Percentiles rank a stretch among this genome's conserved stretches.
Evolutionary conservation across 768 basidiomycete species (phyloP).

Genomic region (Myochromella boudieri): DNA sequence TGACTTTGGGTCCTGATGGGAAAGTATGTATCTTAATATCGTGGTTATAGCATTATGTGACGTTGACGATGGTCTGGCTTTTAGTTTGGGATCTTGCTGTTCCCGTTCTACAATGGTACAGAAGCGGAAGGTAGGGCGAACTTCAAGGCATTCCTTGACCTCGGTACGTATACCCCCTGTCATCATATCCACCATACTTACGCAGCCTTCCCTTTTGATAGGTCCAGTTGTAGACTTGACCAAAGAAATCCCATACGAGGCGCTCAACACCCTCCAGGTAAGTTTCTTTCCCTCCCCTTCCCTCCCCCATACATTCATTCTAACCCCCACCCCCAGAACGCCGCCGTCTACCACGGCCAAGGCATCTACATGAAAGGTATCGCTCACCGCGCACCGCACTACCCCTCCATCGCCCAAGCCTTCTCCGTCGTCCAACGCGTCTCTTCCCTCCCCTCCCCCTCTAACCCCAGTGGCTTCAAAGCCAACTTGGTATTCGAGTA

Average conservation of each 20-base stretch:
- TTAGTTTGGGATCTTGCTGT: slow-evolving; percentile 37
- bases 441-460: slow-evolving; percentile 25
- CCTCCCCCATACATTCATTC: not conserved
- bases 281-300: not conserved
- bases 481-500: slow-evolving; percentile 41
- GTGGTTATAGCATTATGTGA: not conserved
- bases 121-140: slow-evolving; percentile 45
- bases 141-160: slow-evolving; percentile 45
- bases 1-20: slow-evolving; percentile 37
- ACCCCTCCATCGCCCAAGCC: slow-evolving; percentile 25
- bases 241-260: slow-evolving; percentile 47
- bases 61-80: not conserved
- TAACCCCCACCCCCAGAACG: slow-evolving; percentile 31
- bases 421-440: slow-evolving; percentile 27
- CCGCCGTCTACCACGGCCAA: slow-evolving; percentile 31
- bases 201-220: slow-evolving; percentile 13
- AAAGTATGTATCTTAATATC: slow-evolving; percentile 28
- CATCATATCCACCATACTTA: not conserved
- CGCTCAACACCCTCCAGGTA: slow-evolving; percentile 42
- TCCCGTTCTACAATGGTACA: slow-evolving; percentile 49
- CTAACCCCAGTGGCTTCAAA: no score
- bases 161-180: no score
- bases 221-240: slow-evolving; percentile 43
- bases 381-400: slow-evolving; percentile 28
- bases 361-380: slow-evolving; percentile 47